Evolutionary conservation across 257 asterid species (phyloP).

Genomic region (Gentiana dahurica): DNA sequence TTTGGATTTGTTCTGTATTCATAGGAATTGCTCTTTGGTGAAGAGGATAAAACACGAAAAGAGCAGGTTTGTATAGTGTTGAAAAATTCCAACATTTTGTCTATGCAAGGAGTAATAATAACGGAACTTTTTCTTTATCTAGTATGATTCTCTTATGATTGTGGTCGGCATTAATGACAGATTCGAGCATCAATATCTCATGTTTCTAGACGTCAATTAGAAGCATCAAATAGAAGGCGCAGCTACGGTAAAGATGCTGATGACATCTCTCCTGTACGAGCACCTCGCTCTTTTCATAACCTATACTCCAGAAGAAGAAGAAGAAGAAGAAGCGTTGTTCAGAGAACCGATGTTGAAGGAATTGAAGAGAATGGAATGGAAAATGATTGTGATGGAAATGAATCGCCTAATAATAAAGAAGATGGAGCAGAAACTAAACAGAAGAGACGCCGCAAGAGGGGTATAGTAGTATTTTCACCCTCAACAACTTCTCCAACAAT

Average conservation of each 20-base stretch:
- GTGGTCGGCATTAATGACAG: conserved; percentile 7
- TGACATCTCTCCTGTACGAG: conserved; percentile 10
- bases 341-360: conserved; percentile 12
- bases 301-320: conserved; percentile 21
- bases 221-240: conserved; percentile 29
- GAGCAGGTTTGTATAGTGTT: conserved; percentile 17
- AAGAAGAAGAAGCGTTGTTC: neutral
- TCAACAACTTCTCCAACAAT: conserved; percentile 6
- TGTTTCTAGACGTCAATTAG: conserved; percentile 28
- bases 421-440: conserved; percentile 18
- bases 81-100: too few relatives aligned
- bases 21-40: conserved; percentile 26
- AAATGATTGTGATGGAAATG: conserved; percentile 17
- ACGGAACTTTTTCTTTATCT: too few relatives aligned
- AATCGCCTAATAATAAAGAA: conserved; percentile 14
- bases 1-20: neutral
- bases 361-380: conserved; percentile 15
- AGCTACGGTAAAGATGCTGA: conserved; percentile 16
- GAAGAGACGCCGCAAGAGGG: conserved; percentile 12
- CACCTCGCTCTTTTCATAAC: conserved; percentile 11
- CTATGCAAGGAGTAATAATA: too few relatives aligned
- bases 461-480: neutral
- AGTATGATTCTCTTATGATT: too few relatives aligned
- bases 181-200: conserved; percentile 31
- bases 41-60: conserved; percentile 27